Evolutionary conservation across 2,329 filamentous ascomycete genomes (phyloP), one percentile per base, ranked within the genome.

Genomic region (Salinomyces thailandicus): DNA sequence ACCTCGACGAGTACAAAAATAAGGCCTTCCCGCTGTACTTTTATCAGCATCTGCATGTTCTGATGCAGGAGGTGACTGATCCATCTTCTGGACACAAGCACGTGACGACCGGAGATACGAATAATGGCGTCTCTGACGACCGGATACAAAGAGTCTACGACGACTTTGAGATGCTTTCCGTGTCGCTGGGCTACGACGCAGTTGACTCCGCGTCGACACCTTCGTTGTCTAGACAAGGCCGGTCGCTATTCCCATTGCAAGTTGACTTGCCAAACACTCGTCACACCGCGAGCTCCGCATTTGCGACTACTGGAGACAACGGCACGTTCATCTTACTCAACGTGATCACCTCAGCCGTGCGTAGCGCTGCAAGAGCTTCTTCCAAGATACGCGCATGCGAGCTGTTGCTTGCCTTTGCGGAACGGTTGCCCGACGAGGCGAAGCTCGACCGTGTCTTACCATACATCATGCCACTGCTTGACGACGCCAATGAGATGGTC

Each of bases 81-180:
- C 82, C 87, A 0, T 84, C 81, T 0, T 84, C 85, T 1, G 85
- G 85, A 1, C 79, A 81, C 46, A 78, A 74, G 35, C 73, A 79
- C 8, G 72, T 85, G 28, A 79, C 80, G 7, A 75, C 81, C 1
- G 71, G 75, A 8, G 64, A 71, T 3, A 77, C 74, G 45, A 93
- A 87, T 52, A 68, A 87, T 35, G 82, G 82, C 42, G 86, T 95
- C 59, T 79, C 86, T 1, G 91, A 98, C 59, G 86, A 95, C 47
- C 77, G 91, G 28, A 96, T 98, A 52, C 85, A 96, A 51, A 77
- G 86, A 29, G 80, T 98, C 1, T 96, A 83, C 54, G 77, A 83
- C 49, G 91, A 98, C 54, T 96, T 95, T 62, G 91, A 98, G 59
- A 98, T 96, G 59, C 94, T 98, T 35, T 86, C 89, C 0, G 93